Conservation (phyloP, 768 basidiomycete genomes). For the Chlorophyllum brunneum region DNA sequence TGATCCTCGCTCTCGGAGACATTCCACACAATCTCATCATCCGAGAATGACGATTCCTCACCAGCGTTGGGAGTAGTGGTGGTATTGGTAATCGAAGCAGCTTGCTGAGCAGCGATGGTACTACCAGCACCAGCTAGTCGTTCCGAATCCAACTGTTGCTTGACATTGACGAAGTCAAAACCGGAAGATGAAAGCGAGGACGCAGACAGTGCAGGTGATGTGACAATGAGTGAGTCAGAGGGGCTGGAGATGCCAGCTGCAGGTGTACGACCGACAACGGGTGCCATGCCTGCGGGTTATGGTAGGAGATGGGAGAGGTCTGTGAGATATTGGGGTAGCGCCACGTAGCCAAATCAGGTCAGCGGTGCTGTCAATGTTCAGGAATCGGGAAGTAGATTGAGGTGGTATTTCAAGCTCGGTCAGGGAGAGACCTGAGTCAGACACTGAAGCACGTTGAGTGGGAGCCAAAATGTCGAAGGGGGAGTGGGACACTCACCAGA, state of each 20-base stretch:
- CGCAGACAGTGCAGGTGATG: constrained; percentile 21
- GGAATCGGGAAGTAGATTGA: too few relatives aligned
- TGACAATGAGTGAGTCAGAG: constrained; percentile 14
- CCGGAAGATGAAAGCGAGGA: constrained; percentile 28
- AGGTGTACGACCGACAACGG: neutral
- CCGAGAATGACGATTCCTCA: constrained; percentile 26
- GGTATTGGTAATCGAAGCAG: neutral
- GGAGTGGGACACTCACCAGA: neutral
- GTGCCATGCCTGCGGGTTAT: too few relatives aligned
- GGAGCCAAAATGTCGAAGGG: too few relatives aligned
- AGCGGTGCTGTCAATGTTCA: too few relatives aligned
- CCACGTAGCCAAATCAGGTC: too few relatives aligned
- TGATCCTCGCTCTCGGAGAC: constrained; percentile 32
- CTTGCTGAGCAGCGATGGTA: neutral
- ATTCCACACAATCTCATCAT: constrained; percentile 56
- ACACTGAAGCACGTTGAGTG: too few relatives aligned
- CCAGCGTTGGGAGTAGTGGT: neutral
- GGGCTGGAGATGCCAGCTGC: constrained; percentile 6
- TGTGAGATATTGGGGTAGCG: too few relatives aligned
- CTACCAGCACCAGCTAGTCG: neutral
- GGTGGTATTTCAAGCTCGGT: too few relatives aligned
- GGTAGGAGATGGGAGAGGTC: too few relatives aligned
- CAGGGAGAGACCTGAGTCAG: too few relatives aligned
- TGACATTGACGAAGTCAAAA: constrained; percentile 23
- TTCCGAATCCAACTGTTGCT: neutral